Base-by-base conservation (phyloP, 2,329 filamentous ascomycete species). In the Raffaelea ambrosiae region DNA sequence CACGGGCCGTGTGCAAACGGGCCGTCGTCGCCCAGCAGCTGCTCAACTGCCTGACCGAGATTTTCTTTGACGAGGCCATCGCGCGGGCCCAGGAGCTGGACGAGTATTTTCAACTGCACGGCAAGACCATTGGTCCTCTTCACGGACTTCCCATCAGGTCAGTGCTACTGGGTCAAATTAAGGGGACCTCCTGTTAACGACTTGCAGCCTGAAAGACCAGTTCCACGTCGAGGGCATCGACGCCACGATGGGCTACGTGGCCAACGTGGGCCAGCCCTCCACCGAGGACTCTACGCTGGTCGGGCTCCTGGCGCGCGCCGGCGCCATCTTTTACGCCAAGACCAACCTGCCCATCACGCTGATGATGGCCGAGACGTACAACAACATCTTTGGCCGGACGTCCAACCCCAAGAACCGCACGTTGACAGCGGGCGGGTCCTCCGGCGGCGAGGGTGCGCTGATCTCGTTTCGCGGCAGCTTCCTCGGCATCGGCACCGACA, bases 121-220 rank as follows among this genome's bases (percentile, higher is more conserved):
- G 56, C 40, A 61, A 58, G 29, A 55, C 63, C 1, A 40, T 65
- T 11, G 65, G 65, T 0, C 63, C 65, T 16, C 56, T 68, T 2
- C 65, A 67, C 48, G 65, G 64, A 19, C 59, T 81, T 2, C 77
- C 77, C 0, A 54, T 73, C 8, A 71, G 68, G 41, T 52, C 73
- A 19, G 73, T 73, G 50, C 69, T 72, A 71, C 43, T 3, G 47
- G 10, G 21, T 22, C 29, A 22, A 21, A 36, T 13, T 29, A 29
- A n/a, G n/a, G n/a, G n/a, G 20, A 29, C 35, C 18, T 10, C 14
- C 14, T 14, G 35, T 38, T 16, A 38, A 38, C 7, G 7, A 9
- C 16, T n/a, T 38, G 5, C 35, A n/a, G 35, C 18, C 35, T 38
- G 7, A 16, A 45, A 43, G 50, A 51, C 29, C 47, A 49, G 19